Percentiles rank a stretch among this genome's conserved stretches.
Conservation (phyloP, 768 basidiomycete genomes). For the Mycena chlorophos region DNA sequence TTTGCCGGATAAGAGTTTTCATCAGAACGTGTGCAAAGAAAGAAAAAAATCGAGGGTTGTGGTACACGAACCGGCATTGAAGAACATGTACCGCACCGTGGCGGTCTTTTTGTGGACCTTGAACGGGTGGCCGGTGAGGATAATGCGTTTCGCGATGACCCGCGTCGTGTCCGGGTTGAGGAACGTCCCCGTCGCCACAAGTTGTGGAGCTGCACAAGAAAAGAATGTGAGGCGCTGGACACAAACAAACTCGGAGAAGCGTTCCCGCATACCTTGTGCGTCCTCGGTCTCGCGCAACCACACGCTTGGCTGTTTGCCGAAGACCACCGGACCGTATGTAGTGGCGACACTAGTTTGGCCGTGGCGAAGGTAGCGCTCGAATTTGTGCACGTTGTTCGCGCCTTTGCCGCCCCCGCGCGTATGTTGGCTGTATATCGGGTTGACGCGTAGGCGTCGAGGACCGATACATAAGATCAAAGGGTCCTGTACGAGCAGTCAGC, state of each 20-base stretch:
- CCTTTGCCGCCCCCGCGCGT: constrained; percentile 88
- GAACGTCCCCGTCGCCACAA: constrained; percentile 90
- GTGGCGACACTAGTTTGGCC: constrained; percentile 83
- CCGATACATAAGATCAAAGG: constrained; percentile 87
- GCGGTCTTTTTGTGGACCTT: constrained; percentile 97
- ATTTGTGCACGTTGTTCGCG: constrained; percentile 96
- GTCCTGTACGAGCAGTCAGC: constrained; percentile 52
- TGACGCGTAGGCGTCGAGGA: constrained; percentile 78
- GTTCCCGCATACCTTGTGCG: constrained; percentile 53
- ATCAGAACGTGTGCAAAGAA: constrained; percentile 4
- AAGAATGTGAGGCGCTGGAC: too few species aligned
- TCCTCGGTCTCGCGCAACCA: constrained; percentile 72
- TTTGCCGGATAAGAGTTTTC: not conserved
- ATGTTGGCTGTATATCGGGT: constrained; percentile 91
- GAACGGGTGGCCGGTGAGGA: constrained; percentile 94
- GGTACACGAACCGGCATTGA: constrained; percentile 72
- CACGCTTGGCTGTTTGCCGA: constrained; percentile 81
- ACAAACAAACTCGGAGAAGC: too few species aligned
- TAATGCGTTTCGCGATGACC: constrained; percentile 88
- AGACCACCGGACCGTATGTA: constrained; percentile 83
- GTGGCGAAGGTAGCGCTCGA: constrained; percentile 85
- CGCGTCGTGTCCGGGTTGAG: constrained; percentile 88
- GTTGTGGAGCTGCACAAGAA: constrained; percentile 57
- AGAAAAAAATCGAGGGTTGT: not conserved
- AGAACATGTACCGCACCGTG: constrained; percentile 98